Evolutionary conservation across 805 yeast species (phyloP).

Genomic region (Zygoascus bituminiphila): DNA sequence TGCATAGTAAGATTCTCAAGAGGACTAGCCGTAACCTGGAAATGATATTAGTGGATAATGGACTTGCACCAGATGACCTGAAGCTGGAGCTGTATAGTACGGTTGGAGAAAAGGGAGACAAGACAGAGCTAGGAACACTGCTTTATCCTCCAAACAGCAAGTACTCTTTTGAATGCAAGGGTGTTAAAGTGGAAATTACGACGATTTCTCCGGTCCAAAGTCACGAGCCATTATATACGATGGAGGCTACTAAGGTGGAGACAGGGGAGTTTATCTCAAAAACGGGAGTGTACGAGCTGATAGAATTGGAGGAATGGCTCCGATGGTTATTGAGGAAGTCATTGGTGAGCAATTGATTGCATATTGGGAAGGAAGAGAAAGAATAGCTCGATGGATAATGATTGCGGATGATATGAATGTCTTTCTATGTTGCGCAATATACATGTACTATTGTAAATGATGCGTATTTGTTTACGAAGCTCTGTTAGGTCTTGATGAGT

Average conservation of each 20-base stretch:
- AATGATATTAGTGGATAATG: slow-evolving; percentile 17
- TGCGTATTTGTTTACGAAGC: too few relatives aligned
- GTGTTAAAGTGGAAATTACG: slow-evolving; percentile 14
- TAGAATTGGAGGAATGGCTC: slow-evolving; percentile 31
- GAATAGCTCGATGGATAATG: too few relatives aligned
- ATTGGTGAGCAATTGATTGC: too few relatives aligned
- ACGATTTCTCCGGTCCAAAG: slow-evolving; percentile 20
- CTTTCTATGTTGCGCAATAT: too few relatives aligned
- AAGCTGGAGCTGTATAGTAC: slow-evolving; percentile 9
- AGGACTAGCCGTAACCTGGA: slow-evolving; percentile 18
- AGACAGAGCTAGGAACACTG: slow-evolving; percentile 17
- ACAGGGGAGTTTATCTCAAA: slow-evolving; percentile 12
- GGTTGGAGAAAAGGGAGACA: slow-evolving; percentile 2
- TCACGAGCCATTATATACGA: slow-evolving; percentile 19
- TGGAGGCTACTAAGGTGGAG: slow-evolving; percentile 8
- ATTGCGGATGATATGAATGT: too few relatives aligned
- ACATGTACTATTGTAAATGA: too few relatives aligned
- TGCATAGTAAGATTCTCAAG: slow-evolving; percentile 19
- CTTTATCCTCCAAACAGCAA: slow-evolving; percentile 19
- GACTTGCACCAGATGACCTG: slow-evolving; percentile 7
- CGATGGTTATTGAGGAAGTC: slow-evolving; percentile 25
- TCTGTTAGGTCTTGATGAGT: too few relatives aligned
- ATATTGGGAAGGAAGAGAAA: too few relatives aligned
- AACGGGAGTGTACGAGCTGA: slow-evolving; percentile 26
- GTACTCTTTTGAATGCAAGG: slow-evolving; percentile 8